Evolutionary conservation across 768 basidiomycete species (phyloP).

Genomic region (Boletellus emodensis): DNA sequence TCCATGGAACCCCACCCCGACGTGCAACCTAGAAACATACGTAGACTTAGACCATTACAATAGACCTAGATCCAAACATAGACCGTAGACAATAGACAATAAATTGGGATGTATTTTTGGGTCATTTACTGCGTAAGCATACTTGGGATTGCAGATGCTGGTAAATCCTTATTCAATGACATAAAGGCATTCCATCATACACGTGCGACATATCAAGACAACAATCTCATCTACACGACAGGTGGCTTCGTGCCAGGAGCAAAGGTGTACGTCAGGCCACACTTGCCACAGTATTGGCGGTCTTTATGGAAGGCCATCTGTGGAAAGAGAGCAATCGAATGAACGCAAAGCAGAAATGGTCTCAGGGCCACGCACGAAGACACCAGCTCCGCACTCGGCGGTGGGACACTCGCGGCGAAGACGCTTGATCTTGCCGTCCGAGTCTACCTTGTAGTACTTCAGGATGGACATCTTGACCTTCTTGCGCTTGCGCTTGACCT

Average conservation of each 20-base stretch:
- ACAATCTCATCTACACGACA: constrained; percentile 43
- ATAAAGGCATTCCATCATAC: constrained; percentile 8
- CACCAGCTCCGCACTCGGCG: constrained; percentile 79
- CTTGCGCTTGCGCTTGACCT: constrained; percentile 99
- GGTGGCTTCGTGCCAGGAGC: constrained; percentile 77
- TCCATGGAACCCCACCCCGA: background rate
- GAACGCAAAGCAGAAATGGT: background rate
- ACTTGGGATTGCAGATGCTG: background rate
- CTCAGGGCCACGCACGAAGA: constrained; percentile 58
- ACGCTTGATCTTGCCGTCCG: constrained; percentile 99
- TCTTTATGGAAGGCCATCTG: constrained; percentile 99
- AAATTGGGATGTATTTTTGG: too few relatives aligned
- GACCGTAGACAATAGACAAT: background rate
- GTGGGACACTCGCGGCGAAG: constrained; percentile 93
- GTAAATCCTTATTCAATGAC: background rate
- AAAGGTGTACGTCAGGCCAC: constrained; percentile 84
- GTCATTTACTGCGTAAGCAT: too few relatives aligned
- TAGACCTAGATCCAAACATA: constrained; percentile 2
- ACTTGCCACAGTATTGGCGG: constrained; percentile 97
- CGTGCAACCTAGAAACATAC: background rate
- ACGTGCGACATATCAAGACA: constrained; percentile 9
- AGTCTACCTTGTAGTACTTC: constrained; percentile 99
- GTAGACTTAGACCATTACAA: background rate
- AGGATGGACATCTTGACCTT: constrained; percentile 99
- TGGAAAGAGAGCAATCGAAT: constrained; percentile 14